phyloP scores from a whole-genome alignment of 257 asterid genomes.

The Paraleonurus japonicus region DNA sequence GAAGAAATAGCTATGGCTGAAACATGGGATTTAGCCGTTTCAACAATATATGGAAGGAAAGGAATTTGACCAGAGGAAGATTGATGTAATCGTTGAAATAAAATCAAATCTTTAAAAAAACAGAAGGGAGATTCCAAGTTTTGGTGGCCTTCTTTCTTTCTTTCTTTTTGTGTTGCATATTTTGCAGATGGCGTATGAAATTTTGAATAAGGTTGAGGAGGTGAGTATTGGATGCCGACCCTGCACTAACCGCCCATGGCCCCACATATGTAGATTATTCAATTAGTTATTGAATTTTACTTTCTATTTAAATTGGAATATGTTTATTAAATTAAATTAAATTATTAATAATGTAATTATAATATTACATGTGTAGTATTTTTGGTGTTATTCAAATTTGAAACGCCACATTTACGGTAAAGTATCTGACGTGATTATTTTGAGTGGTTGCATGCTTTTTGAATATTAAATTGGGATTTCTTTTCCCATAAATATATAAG shows the following conservation, averaged over 20 bases:
- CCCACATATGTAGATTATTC: slow-evolving; percentile 10
- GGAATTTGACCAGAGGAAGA: not conserved
- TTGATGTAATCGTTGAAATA: not conserved
- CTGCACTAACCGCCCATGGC: slow-evolving; percentile 36
- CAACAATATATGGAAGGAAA: slow-evolving; percentile 28
- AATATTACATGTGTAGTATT: too few relatives aligned
- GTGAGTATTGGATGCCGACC: slow-evolving; percentile 49
- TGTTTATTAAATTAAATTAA: too few relatives aligned
- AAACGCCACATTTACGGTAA: not conserved
- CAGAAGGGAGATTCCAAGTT: slow-evolving; percentile 41
- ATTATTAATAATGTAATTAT: too few relatives aligned
- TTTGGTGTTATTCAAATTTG: not conserved
- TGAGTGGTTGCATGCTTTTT: not conserved
- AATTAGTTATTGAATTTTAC: not conserved
- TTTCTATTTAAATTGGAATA: not conserved
- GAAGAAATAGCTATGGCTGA: slow-evolving; percentile 32
- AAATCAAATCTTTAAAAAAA: slow-evolving; percentile 24
- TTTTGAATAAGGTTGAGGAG: slow-evolving; percentile 40
- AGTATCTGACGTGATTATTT: not conserved
- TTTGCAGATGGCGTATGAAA: slow-evolving; percentile 24
- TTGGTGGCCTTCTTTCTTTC: slow-evolving; percentile 27
- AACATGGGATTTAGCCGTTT: slow-evolving; percentile 26
- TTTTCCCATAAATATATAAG: not conserved
- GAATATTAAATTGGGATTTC: not conserved
- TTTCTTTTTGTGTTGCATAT: not conserved